These are phyloP conservation scores for Aquilaria agallochum DNA, from an alignment of 441 rosid genomes.

Conservation along the genomic window DNA sequence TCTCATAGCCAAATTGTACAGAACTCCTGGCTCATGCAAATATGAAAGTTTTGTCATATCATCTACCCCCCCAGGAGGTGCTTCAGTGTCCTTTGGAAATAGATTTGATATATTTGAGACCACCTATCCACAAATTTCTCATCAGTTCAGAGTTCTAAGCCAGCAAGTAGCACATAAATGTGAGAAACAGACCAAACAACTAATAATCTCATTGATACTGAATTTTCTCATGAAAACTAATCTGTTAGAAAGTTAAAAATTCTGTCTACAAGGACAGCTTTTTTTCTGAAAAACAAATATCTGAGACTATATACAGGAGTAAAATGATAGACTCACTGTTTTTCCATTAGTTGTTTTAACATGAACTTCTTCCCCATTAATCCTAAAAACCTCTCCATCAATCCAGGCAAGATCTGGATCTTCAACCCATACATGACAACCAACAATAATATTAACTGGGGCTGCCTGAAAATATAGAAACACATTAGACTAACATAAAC, in stretches of 20 bases:
- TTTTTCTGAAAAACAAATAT: too few relatives aligned
- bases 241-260: too few relatives aligned
- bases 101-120: conserved; percentile 78
- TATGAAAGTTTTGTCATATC: conserved; percentile 99
- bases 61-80: conserved; percentile 98
- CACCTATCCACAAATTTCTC: conserved; percentile 38
- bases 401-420: conserved; percentile 66
- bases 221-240: too few relatives aligned
- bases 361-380: conserved; percentile 41
- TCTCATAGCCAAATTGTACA: conserved; percentile 86
- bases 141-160: too few relatives aligned
- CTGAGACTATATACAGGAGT: too few relatives aligned
- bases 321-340: conserved; percentile 30
- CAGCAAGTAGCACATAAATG: too few relatives aligned
- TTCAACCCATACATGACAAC: conserved; percentile 77
- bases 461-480: conserved; percentile 27
- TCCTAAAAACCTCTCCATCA: conserved; percentile 56
- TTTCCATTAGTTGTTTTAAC: conserved; percentile 45
- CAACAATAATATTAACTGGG: conserved; percentile 54
- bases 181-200: too few relatives aligned
- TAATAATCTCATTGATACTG: too few relatives aligned
- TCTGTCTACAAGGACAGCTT: too few relatives aligned
- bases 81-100: conserved; percentile 95
- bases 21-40: conserved; percentile 98
- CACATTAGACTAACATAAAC: too few relatives aligned